Evolutionary conservation across 225 moss, liverwort and hornwort genomes (phyloP).

Genomic region (Neckera pumila): DNA sequence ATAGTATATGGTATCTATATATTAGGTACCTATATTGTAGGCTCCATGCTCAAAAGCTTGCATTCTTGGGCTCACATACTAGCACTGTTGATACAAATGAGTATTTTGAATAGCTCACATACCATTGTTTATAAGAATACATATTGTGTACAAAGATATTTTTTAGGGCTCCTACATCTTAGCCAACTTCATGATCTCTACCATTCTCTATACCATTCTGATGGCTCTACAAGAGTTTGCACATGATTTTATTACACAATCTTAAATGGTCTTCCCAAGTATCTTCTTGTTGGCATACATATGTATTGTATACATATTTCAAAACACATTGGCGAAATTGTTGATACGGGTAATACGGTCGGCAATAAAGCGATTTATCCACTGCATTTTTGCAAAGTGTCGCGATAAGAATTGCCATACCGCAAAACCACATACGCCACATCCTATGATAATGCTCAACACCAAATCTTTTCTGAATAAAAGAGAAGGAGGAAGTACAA

Average conservation of each 20-base stretch:
- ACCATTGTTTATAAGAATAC: no score
- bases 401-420: not conserved
- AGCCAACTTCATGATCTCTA: not conserved
- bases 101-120: no score
- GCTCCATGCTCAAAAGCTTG: no score
- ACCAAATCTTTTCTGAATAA: not conserved
- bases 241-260: no score
- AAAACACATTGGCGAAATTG: not conserved
- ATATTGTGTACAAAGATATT: not conserved
- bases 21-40: no score
- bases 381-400: rapidly evolving
- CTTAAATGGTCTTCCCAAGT: rapidly evolving
- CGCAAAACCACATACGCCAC: not conserved
- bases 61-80: no score
- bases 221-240: not conserved
- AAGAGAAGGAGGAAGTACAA: not conserved
- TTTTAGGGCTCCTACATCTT: rapidly evolving
- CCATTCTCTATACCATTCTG: not conserved
- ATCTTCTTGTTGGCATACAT: no score
- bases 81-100: no score
- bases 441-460: not conserved
- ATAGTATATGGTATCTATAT: no score
- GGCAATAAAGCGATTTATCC: rapidly evolving
- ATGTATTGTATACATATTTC: not conserved
- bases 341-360: no score